Evolutionary conservation across 129 eudicot genomes (phyloP), one percentile per base, ranked within the genome.

Genomic region (Centaurea solstitialis): DNA sequence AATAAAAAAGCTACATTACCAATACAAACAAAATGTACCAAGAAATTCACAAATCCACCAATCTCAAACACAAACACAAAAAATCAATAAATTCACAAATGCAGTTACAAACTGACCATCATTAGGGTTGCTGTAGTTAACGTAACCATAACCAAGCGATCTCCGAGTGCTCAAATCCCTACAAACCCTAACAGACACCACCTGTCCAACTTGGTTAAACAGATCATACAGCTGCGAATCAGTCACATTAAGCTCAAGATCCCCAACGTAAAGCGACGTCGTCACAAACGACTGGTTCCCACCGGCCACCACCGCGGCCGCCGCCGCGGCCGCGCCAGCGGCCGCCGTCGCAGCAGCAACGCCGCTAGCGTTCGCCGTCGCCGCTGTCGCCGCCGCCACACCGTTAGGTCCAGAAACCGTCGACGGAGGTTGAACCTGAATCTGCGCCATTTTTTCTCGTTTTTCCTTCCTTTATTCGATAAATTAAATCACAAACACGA

Each of bases 151-250:
- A 33, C 97, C 97, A 11, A 93, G 93, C 37, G 91, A 87, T 33
- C 94, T 81, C 8, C 95, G 86, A 17, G 92, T 83, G 77, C 85
- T 80, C 61, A 84, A 62, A 82, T 93, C 97, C 62, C 95, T 83
- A 84, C 97, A 93, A 85, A 93, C 91, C 91, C 97, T 87, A 67
- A 93, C 97, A 0, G 95, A 93, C 41, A 93, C 97, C 37, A 93
- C 97, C 88, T 88, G 97, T 0, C 93, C 95, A 21, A 88, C 90
- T 82, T 88, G 92, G 45, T 90, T 86, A 76, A 86, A 90, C 88
- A 82, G 83, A 76, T 87, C 91, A 37, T 81, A 86, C 80, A 90
- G 65, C 87, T 87, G 91, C 6, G 91, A 87, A 41, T 87, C 88
- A 4, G 90, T 81, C 47, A 90, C 91, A 73, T 76, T 86, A 4